A percentile compares a stretch with the other conserved stretches of the same genome.
phyloP scores from a whole-genome alignment of 306 rosid genomes.

The Quercus agrifolia region DNA sequence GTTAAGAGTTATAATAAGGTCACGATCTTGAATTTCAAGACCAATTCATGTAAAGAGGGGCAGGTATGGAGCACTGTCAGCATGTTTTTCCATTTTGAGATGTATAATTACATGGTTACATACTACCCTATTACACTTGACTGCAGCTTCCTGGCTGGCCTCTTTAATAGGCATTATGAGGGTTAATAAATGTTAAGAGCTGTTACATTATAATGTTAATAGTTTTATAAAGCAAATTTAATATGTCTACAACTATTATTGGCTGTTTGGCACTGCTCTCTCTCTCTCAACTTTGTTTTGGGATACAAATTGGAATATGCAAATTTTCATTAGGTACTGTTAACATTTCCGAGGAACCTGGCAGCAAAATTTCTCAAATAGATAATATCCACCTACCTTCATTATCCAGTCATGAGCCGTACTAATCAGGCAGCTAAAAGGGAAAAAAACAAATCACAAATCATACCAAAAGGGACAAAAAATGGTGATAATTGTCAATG shows the following conservation, averaged over 20 bases:
- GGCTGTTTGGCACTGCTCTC: not conserved
- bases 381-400: not conserved
- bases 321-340: no score
- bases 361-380: no score
- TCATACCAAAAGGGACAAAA: no score
- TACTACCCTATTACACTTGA: constrained; percentile 21
- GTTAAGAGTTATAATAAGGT: not conserved
- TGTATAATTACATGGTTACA: not conserved
- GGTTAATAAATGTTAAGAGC: not conserved
- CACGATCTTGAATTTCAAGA: not conserved
- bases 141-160: constrained; percentile 31
- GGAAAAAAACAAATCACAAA: no score
- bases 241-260: not conserved
- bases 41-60: not conserved
- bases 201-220: not conserved
- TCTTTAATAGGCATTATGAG: constrained; percentile 5
- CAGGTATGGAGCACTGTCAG: not conserved
- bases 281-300: not conserved
- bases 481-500: no score
- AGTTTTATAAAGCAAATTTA: not conserved
- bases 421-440: not conserved
- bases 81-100: not conserved
- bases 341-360: no score
- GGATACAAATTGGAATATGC: not conserved
- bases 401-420: not conserved